phyloP scores from a whole-genome alignment of 352 stramenopile species.

The Thalassiosira hispida region DNA sequence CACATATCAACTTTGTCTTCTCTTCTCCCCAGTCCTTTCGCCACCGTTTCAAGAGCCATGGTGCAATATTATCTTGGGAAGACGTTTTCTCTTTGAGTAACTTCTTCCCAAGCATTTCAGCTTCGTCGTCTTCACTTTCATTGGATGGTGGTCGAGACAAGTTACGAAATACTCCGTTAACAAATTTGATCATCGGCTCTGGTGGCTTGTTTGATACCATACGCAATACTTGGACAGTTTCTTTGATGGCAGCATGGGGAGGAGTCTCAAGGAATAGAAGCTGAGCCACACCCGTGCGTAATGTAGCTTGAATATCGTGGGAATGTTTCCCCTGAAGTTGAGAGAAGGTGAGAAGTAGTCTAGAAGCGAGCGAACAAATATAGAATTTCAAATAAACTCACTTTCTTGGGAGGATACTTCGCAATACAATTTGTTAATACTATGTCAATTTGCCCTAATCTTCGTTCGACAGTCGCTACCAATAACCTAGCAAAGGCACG shows the following conservation, averaged over 20 bases:
- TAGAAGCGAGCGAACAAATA: neutral
- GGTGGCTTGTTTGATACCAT: slow-evolving; percentile 40
- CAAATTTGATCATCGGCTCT: slow-evolving; percentile 79
- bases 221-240: slow-evolving; percentile 79
- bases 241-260: slow-evolving; percentile 68
- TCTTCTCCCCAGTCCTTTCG: slow-evolving; percentile 64
- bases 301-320: slow-evolving; percentile 55
- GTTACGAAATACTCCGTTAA: slow-evolving; percentile 78
- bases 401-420: slow-evolving; percentile 53
- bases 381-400: neutral
- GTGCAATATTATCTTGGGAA: slow-evolving; percentile 68
- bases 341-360: neutral
- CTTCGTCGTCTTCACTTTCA: slow-evolving; percentile 19
- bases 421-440: slow-evolving; percentile 55
- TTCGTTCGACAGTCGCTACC: slow-evolving; percentile 72
- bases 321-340: slow-evolving; percentile 56
- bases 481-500: slow-evolving; percentile 71
- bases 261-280: slow-evolving; percentile 75
- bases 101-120: slow-evolving; percentile 35
- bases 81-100: slow-evolving; percentile 60
- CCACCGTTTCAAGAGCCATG: slow-evolving; percentile 70
- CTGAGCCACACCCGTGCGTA: slow-evolving; percentile 73
- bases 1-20: slow-evolving; percentile 61
- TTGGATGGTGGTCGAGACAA: slow-evolving; percentile 42
- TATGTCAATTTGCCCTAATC: slow-evolving; percentile 78